Conservation (phyloP, 2,329 filamentous ascomycete genomes). For the Dothiorella sarmentorum region DNA sequence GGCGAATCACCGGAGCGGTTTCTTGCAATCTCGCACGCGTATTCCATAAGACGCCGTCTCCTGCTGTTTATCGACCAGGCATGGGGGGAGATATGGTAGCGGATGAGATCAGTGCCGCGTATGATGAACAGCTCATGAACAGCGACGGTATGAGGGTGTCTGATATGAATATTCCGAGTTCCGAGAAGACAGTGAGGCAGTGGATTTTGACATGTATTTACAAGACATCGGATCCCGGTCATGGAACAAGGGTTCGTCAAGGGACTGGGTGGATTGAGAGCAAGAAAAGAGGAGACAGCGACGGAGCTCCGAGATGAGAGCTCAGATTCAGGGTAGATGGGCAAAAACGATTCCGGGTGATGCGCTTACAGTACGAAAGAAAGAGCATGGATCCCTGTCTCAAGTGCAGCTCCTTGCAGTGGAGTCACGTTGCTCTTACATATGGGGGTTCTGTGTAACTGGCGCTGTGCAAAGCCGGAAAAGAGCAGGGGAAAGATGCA, state of each 20-base stretch:
- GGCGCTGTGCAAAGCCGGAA: neutral
- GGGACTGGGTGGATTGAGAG: neutral
- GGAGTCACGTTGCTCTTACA: slow-evolving; percentile 2
- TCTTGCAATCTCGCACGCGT: neutral
- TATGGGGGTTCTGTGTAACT: slow-evolving; percentile 10
- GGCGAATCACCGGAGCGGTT: neutral
- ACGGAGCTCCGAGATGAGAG: neutral
- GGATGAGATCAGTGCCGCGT: neutral
- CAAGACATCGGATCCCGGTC: neutral
- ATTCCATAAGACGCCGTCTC: neutral
- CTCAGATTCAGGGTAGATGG: neutral
- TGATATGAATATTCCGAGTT: neutral
- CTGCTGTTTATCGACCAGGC: neutral
- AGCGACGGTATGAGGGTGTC: neutral
- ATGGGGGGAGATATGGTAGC: neutral
- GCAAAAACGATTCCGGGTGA: neutral
- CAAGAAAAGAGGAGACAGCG: neutral
- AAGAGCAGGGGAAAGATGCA: neutral
- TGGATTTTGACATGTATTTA: neutral
- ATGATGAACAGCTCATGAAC: neutral
- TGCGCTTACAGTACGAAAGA: neutral
- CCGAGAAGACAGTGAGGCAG: neutral
- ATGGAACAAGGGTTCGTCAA: neutral
- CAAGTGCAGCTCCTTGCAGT: slow-evolving; percentile 2
- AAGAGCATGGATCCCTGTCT: neutral